Base-by-base conservation (phyloP, 768 basidiomycete genomes). In the Cytidiella melzeri region DNA sequence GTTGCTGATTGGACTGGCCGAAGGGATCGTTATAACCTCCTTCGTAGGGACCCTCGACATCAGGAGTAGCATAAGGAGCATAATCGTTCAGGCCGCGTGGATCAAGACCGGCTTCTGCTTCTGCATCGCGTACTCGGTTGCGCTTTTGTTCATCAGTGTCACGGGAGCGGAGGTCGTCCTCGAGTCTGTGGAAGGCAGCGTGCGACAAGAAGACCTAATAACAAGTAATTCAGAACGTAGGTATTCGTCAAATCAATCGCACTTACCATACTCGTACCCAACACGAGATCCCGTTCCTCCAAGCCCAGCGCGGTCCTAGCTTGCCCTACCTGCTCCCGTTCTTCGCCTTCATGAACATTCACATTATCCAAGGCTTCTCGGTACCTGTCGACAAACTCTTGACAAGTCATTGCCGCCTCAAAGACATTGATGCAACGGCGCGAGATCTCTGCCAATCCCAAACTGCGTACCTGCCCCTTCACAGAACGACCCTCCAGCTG, bases 401-500 rank as follows among this genome's bases (percentile, higher is more conserved):
- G 77, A 9, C 84, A 83, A 3, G 86, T 83, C 81, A 98, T 84
- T 50, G 81, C 81, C 36, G 86, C 92, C 69, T 94, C 87, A 54
- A 86, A 93, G 26, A 84, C 73, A 55, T 76, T 80, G 26, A 72
- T 72, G 48, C 74, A 78, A 41, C 87, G 68, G 61, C 75, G 79
- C 5, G 87, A 80, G 53, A 97, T 77, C 68, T 92, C 89, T 2
- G 83, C 69, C 57, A 98, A 59, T 0, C 92, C 90, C 21, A 84
- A 61, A 48, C 87, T 86, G 43, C 88, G 76, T 30, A 98, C 84
- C 68, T 98, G 95, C 0, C 89, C 88, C 65, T 93, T 95, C 43
- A 97, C 86, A 36, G 86, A 84, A 40, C 93, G 75, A 10, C 90
- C 88, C 70, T 98, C 95, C 45, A 97, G 71, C 63, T 97, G 94